Conservation (phyloP, 2,329 filamentous ascomycete genomes). For the Phyllosticta capitalensis region DNA sequence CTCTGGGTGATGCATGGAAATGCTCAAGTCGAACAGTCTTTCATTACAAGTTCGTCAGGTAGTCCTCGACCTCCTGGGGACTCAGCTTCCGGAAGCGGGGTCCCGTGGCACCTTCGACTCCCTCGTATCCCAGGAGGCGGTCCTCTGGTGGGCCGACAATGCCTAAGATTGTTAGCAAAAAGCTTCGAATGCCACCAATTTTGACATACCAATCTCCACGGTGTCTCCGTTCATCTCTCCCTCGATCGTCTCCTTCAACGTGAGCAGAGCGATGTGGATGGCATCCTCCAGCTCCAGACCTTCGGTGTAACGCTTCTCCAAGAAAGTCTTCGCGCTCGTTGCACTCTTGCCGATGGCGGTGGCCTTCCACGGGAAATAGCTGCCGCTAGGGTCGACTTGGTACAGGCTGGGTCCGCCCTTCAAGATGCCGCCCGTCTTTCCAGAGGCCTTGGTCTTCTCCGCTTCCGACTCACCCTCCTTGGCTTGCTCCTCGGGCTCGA, state of each 20-base stretch:
- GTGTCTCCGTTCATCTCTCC: constrained; percentile 99
- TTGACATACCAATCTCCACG: constrained; percentile 77
- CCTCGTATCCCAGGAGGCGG: constrained; percentile 83
- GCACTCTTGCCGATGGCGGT: constrained; percentile 98
- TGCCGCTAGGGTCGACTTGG: constrained; percentile 97
- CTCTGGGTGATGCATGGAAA: constrained; percentile 7
- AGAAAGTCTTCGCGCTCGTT: constrained; percentile 95
- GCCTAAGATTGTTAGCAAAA: constrained; percentile 42
- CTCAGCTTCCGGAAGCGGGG: constrained; percentile 90
- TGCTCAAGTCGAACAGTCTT: neutral
- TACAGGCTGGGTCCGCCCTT: constrained; percentile 97
- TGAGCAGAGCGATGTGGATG: constrained; percentile 94
- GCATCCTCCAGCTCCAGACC: constrained; percentile 95
- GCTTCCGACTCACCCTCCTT: constrained; percentile 45
- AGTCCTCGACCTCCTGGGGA: constrained; percentile 98
- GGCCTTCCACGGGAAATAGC: constrained; percentile 99
- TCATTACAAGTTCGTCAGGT: constrained; percentile 88
- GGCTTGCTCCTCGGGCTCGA: constrained; percentile 71
- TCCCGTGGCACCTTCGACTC: constrained; percentile 73
- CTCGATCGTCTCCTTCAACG: constrained; percentile 97
- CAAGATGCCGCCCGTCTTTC: constrained; percentile 89
- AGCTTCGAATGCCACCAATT: constrained; percentile 16
- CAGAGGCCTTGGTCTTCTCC: constrained; percentile 61
- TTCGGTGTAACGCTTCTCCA: constrained; percentile 98
- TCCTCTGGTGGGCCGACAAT: constrained; percentile 93